Conservation (phyloP, 2,329 filamentous ascomycete genomes). For the Neofusicoccum laricinum region DNA sequence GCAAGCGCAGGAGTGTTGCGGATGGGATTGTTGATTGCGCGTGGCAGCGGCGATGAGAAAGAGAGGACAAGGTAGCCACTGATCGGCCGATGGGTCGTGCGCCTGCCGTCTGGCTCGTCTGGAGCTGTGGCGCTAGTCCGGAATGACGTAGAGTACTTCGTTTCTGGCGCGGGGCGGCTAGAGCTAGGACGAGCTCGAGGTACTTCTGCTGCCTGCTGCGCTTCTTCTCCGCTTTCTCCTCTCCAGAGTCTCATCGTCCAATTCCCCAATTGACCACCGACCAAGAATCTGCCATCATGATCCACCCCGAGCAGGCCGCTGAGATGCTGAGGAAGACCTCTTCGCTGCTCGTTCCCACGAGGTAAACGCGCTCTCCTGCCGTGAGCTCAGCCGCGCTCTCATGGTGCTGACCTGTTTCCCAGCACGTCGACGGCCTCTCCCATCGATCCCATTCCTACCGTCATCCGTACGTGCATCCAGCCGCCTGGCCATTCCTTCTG, state of each 20-base stretch:
- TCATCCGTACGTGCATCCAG: slow-evolving; percentile 27
- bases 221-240: slow-evolving; percentile 8
- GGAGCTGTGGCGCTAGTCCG: no score
- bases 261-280: not conserved
- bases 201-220: not conserved
- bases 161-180: slow-evolving; percentile 2
- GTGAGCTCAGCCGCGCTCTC: not conserved
- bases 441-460: slow-evolving; percentile 40
- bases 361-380: not conserved
- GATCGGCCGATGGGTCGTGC: not conserved
- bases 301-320: slow-evolving; percentile 16
- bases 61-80: not conserved
- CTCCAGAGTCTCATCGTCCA: not conserved
- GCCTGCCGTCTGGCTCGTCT: not conserved
- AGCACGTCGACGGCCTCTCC: slow-evolving; percentile 23
- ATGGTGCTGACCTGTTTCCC: slow-evolving; percentile 11
- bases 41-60: not conserved
- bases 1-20: not conserved
- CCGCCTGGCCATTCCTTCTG: not conserved
- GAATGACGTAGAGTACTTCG: slow-evolving; percentile 6
- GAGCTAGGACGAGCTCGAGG: not conserved
- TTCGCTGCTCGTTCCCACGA: slow-evolving; percentile 15
- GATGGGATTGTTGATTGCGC: slow-evolving; percentile 8
- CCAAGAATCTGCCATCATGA: slow-evolving; percentile 12
- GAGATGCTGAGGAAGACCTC: slow-evolving; percentile 13